Evolutionary conservation across 1,284 basidiomycete genomes (phyloP).

Genomic region (Pseudozyma hubeiensis): DNA sequence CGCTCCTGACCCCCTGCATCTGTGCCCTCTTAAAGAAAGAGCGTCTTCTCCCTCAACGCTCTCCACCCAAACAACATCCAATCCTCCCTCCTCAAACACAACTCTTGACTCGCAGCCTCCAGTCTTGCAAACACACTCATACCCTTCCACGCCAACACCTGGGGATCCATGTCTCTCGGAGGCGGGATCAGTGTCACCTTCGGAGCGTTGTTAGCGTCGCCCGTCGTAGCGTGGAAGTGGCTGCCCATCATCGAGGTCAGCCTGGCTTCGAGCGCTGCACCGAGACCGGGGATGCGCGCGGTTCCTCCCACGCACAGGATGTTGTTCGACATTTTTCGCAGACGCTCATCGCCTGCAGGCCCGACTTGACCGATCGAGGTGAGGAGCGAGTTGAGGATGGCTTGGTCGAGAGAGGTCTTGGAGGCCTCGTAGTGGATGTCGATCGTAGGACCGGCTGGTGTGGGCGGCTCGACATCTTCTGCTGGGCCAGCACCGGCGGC

Average conservation of each 20-base stretch:
- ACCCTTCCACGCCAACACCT: conserved; percentile 92
- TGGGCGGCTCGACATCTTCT: conserved; percentile 1
- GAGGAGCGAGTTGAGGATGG: conserved; percentile 81
- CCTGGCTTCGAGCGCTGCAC: conserved; percentile 65
- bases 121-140: conserved; percentile 92
- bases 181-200: conserved; percentile 86
- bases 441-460: conserved; percentile 69
- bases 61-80: conserved; percentile 76
- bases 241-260: conserved; percentile 28
- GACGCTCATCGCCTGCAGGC: conserved; percentile 80
- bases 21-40: conserved; percentile 21
- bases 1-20: neutral
- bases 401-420: conserved; percentile 91
- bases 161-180: conserved; percentile 90
- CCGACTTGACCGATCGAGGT: conserved; percentile 70
- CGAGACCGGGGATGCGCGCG: conserved; percentile 72
- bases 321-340: conserved; percentile 86
- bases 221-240: conserved; percentile 28
- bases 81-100: conserved; percentile 88
- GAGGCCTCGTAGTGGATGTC: conserved; percentile 86
- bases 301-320: conserved; percentile 88
- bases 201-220: conserved; percentile 46
- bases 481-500: neutral
- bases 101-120: conserved; percentile 81
- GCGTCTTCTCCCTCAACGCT: conserved; percentile 71